Base-by-base conservation (phyloP, 148 eudicot genomes). In the Bassia scoparia region DNA sequence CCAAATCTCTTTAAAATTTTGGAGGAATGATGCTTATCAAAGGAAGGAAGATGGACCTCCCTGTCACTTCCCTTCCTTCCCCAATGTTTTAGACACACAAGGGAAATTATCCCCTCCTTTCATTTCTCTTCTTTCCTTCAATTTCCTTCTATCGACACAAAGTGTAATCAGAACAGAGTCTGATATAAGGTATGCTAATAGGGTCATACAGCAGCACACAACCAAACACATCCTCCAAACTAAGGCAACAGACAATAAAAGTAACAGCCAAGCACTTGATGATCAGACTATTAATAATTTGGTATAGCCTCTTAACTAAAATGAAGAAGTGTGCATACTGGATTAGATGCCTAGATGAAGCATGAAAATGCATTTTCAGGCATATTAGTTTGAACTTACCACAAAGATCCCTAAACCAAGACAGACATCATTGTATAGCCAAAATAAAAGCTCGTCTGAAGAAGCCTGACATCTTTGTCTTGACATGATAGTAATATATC, bases 381-480 rank as follows among this genome's bases (percentile, higher is more conserved):
- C 75, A 74, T 24, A 43, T 69, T 33, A n/a, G 38, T 16, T 49
- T 30, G 34, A 69, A 83, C 91, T 83, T 78, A 91, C 97, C 97
- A 21, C 97, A 91, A 20, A 91, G 91, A 58, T 87, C 67, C 94
- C 91, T 61, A 91, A 70, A 16, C 97, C 97, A 58, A 89, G 87
- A 60, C 97, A 89, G 89, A 89, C 97, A 91, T 91, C 75, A 84
- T 69, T 3, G 97, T 91, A 81, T 91, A 91, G 53, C 97, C 94
- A 59, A 95, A 95, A 81, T 95, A 95, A 78, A 95, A 95, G 93
- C 98, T 95, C 74, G 92, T 91, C 79, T 95, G 98, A 95, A 95
- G 85, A 95, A 95, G 56, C 97, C 97, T 3, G 87, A 87, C 97
- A 91, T 91, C 84, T 91, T 91, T 30, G 97, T 95, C 96, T 95